A percentile compares a stretch with the other conserved stretches of the same genome.
Conservation (phyloP, 371 early-diverging fungal genomes). For the Blastocladiella emersonii region DNA sequence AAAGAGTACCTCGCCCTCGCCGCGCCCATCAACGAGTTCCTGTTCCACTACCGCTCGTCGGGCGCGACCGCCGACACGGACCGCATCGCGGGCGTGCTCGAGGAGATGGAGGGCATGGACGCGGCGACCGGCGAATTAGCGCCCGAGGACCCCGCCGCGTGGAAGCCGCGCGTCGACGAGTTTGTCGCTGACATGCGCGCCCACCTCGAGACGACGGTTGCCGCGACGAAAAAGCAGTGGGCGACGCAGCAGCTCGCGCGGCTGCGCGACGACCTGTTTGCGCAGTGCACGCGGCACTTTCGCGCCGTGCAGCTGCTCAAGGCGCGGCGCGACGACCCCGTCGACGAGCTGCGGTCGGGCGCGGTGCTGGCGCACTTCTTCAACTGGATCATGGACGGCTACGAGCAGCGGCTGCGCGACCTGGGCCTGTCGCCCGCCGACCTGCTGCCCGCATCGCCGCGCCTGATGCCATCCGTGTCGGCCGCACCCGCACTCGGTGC, state of each 20-base stretch:
- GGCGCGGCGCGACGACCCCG: background rate
- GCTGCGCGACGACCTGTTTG: background rate
- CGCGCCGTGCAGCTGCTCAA: background rate
- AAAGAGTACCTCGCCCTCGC: background rate
- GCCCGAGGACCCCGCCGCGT: background rate
- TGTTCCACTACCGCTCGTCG: background rate
- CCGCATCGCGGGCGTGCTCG: background rate
- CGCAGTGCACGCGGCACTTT: background rate
- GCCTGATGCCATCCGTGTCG: background rate
- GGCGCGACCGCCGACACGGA: background rate
- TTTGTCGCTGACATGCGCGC: background rate
- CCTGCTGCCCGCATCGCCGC: background rate
- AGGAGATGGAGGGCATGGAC: background rate
- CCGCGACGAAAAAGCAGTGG: background rate
- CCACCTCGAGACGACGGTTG: no score
- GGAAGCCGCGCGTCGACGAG: background rate
- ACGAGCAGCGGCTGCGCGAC: background rate
- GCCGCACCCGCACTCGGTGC: no score
- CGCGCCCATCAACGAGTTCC: background rate
- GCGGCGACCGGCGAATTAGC: background rate
- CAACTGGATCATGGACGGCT: background rate
- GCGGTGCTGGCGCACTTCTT: background rate
- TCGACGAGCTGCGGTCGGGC: background rate
- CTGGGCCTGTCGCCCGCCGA: background rate
- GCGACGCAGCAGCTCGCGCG: background rate